Evolutionary conservation across 2,329 filamentous ascomycete species (phyloP), one percentile per base, ranked within the genome.

Genomic region (Clarireedia sp.): DNA sequence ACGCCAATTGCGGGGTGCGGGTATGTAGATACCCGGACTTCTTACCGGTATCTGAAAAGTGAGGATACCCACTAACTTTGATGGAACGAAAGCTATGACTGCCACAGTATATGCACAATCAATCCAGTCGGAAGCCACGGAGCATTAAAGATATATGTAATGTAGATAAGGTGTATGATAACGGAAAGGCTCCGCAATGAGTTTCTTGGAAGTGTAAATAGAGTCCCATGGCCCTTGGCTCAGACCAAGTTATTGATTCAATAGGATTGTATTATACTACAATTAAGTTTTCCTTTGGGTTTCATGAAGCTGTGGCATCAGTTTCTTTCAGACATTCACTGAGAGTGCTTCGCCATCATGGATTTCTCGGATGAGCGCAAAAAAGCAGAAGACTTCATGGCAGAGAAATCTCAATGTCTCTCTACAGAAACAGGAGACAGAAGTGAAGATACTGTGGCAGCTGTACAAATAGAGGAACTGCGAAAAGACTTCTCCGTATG

Each of bases 401-500:
- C 38, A 14, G 38, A 54, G 26, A 26, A 23, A 9, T 23, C 33
- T 3, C 21, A 10, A 8, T 37, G n/a, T 23, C 41, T 36, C 12
- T 41, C 36, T 1, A 33, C 16, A 2, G 44, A 16, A 16, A 23
- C 4, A 14, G 44, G 40, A 16, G 44, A 41, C 9, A 17, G 12
- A 7, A 29, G 3, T 10, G 36, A 17, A 2, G 36, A 40, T 1
- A 7, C 10, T 14, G 5, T 14, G 40, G 12, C 36, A 21, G 17
- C 14, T 10, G 33, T 14, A 14, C 24, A 36, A 14, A 37, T 49
- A 17, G 51, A 69, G 63, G 73, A 56, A 38, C 50, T 64, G 44
- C 57, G 63, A 21, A 46, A 51, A 46, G 57, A 61, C 16, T 75
- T 75, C 60, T 74, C 73, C 0, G 60, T 78, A 1, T 73, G 72